These are phyloP conservation scores for Fragilariopsis cylindrus DNA, from an alignment of 108 stramenopile genomes.

Conservation along the genomic window DNA sequence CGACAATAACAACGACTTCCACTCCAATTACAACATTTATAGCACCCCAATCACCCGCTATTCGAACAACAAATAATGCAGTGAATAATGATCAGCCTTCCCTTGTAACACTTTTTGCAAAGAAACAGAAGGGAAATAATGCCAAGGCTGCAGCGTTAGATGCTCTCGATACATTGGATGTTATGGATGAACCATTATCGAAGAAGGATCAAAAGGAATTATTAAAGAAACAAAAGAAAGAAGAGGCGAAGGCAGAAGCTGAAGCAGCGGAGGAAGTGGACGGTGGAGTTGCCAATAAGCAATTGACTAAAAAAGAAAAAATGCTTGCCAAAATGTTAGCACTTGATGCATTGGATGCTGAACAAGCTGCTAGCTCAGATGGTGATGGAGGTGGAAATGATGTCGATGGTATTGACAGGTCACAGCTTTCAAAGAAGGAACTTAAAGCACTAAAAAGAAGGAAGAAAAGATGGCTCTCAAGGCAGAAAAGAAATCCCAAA, in stretches of 20 bases:
- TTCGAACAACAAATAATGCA: too few relatives aligned
- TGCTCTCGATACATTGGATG: conserved; percentile 57
- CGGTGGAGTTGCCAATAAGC: conserved; percentile 9
- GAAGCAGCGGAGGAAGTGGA: conserved; percentile 3
- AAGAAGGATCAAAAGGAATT: conserved; percentile 47
- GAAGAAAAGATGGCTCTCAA: conserved; percentile 58
- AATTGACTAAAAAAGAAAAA: conserved; percentile 45
- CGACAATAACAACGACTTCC: background rate
- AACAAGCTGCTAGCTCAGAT: background rate
- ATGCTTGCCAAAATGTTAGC: conserved; percentile 42
- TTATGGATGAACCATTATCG: conserved; percentile 33
- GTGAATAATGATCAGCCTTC: background rate
- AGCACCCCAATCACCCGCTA: too few relatives aligned
- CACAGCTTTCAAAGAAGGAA: conserved; percentile 53
- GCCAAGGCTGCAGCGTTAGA: conserved; percentile 63
- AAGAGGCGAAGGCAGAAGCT: conserved; percentile 16
- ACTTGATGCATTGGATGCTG: conserved; percentile 24
- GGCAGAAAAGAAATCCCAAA: conserved; percentile 37
- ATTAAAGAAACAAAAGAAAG: conserved; percentile 43
- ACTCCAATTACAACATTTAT: background rate
- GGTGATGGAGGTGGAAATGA: too few relatives aligned
- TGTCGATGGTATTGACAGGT: conserved; percentile 21
- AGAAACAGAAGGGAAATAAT: conserved; percentile 43
- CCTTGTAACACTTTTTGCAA: conserved; percentile 49
- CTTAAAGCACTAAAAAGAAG: conserved; percentile 46